Evolutionary conservation across 495 filamentous ascomycete species (phyloP).

Genomic region (Thermochaetoides thermophila): DNA sequence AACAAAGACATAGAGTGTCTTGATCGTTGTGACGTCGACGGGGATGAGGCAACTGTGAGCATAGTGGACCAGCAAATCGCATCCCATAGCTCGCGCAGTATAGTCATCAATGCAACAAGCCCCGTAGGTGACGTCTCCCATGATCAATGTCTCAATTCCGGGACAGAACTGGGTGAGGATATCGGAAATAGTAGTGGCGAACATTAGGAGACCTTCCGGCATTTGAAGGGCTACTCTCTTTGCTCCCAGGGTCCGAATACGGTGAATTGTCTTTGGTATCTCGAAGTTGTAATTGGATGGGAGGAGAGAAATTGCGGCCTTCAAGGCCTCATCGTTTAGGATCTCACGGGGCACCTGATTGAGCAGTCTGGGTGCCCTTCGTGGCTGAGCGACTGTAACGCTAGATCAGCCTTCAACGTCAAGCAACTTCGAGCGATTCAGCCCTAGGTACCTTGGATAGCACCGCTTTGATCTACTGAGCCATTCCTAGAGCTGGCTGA

Average conservation of each 20-base stretch:
- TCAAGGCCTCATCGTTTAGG: conserved; percentile 72
- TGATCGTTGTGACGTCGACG: conserved; percentile 86
- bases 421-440: too few relatives aligned
- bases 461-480: conserved; percentile 48
- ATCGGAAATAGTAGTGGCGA: conserved; percentile 95
- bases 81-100: conserved; percentile 84
- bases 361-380: conserved; percentile 56
- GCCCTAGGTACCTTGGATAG: conserved; percentile 38
- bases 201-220: conserved; percentile 87
- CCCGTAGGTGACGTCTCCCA: conserved; percentile 98
- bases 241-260: conserved; percentile 63
- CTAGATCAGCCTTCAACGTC: conserved; percentile 3
- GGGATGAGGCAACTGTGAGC: conserved; percentile 94
- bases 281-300: conserved; percentile 95
- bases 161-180: conserved; percentile 92
- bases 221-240: conserved; percentile 85
- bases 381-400: conserved; percentile 37
- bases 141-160: conserved; percentile 80
- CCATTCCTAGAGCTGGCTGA: conserved; percentile 32
- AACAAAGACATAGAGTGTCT: conserved; percentile 94
- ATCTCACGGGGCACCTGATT: conserved; percentile 86
- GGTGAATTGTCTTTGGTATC: conserved; percentile 93
- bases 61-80: conserved; percentile 92
- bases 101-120: conserved; percentile 99
- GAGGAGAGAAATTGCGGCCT: conserved; percentile 72